phyloP scores from a whole-genome alignment of 108 stramenopile species.

The Cyclotella atomus region DNA sequence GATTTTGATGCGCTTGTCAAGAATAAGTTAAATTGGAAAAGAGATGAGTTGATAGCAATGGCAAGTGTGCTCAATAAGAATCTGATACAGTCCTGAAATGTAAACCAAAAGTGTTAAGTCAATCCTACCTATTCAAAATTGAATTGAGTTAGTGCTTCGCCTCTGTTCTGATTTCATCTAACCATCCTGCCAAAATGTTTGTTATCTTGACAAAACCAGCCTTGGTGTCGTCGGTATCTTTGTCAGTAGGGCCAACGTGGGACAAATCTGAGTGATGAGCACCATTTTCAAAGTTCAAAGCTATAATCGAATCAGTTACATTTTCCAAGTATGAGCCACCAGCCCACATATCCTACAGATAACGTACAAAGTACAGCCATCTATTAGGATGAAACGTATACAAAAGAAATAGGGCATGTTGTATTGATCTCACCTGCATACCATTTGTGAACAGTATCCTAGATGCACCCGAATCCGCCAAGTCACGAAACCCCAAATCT shows the following conservation, averaged over 20 bases:
- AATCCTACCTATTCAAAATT: constrained; percentile 1
- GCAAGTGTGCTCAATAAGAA: constrained; percentile 25
- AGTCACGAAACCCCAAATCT: constrained; percentile 64
- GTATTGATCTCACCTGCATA: too few relatives aligned
- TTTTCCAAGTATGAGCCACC: constrained; percentile 49
- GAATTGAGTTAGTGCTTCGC: neutral
- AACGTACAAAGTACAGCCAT: too few relatives aligned
- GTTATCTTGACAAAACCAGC: constrained; percentile 55
- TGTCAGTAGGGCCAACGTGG: constrained; percentile 49
- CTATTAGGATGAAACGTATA: too few relatives aligned
- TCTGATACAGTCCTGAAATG: neutral
- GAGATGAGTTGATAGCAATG: constrained; percentile 22
- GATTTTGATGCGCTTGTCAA: constrained; percentile 28
- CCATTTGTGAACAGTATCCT: constrained; percentile 79
- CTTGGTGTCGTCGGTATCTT: constrained; percentile 71
- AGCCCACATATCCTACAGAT: constrained; percentile 68
- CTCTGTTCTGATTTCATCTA: constrained; percentile 44
- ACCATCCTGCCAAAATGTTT: constrained; percentile 61
- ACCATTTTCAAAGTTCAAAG: constrained; percentile 82
- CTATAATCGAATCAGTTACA: constrained; percentile 55
- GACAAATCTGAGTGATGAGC: constrained; percentile 82
- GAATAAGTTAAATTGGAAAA: constrained; percentile 17
- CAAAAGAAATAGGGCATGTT: too few relatives aligned
- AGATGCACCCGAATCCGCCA: constrained; percentile 41
- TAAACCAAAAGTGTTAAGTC: neutral